These are phyloP conservation scores for Lactarius hatsudake DNA, from an alignment of 768 basidiomycete genomes.

Conservation along the genomic window DNA sequence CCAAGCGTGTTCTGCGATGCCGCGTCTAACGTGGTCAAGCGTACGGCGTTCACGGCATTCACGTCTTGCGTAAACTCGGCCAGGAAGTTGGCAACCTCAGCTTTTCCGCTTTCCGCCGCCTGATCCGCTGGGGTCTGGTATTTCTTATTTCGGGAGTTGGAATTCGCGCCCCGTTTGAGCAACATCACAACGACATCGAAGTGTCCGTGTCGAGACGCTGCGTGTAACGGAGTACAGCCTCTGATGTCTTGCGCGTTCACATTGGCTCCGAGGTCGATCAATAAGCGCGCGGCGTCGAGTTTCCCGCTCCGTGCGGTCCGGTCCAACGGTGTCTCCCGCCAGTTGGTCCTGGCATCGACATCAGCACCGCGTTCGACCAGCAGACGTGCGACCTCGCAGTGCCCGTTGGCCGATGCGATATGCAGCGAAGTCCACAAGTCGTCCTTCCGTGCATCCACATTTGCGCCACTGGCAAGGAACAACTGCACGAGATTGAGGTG, in stretches of 20 bases:
- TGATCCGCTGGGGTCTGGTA: not conserved
- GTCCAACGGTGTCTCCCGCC: slow-evolving; percentile 1
- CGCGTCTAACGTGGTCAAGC: not conserved
- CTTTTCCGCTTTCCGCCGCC: not conserved
- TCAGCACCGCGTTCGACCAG: not conserved
- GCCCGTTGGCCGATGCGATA: not conserved
- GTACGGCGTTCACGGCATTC: not conserved
- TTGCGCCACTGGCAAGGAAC: slow-evolving; percentile 4
- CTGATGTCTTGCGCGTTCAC: not conserved
- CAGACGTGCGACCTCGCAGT: not conserved
- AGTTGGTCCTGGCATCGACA: not conserved
- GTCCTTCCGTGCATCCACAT: not conserved
- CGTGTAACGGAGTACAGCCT: slow-evolving; percentile 2
- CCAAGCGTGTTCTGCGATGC: not conserved
- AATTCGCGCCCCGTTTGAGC: not conserved
- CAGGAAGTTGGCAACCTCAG: slow-evolving; percentile 6
- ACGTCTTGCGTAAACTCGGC: not conserved
- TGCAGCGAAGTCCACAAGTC: slow-evolving; percentile 10
- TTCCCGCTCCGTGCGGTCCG: slow-evolving; percentile 1
- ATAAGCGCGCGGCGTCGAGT: not conserved
- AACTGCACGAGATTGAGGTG: not conserved
- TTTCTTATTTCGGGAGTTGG: not conserved
- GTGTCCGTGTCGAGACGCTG: not conserved
- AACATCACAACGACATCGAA: not conserved
- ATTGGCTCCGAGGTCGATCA: slow-evolving; percentile 11